Base-by-base conservation (phyloP, 2,329 filamentous ascomycete species). In the Aspergillus ustus region DNA sequence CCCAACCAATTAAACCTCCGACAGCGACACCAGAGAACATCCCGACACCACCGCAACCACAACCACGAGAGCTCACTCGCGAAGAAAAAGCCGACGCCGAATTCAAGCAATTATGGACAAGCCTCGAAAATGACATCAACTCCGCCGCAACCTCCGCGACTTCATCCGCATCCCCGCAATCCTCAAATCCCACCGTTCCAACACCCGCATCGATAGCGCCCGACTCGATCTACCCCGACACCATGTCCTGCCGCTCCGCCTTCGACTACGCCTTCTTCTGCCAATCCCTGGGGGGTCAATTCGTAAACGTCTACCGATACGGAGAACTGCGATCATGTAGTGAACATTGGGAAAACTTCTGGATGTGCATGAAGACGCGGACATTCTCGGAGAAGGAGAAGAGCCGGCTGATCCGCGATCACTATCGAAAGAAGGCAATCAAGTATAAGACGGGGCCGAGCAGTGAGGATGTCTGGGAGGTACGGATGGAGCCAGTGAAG, bases 191-290 rank as follows among this genome's bases (percentile, higher is more conserved):
- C 50, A 17, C 37, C 43, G 51, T 60, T 13, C 63, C 67, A 60
- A 53, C 54, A 17, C 66, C 69, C 40, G 68, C 68, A 40, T 74
- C 76, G 50, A 77, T 83, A 61, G 76, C 90, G 61, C 85, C 88
- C 67, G 87, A 91, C 66, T 86, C 88, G 65, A 83, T 92, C 54
- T 91, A 95, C 64, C 92, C 92, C 0, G 88, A 88, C 46, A 87
- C 84, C 56, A 95, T 98, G 89, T 93, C 90, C 72, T 98, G 95
- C 82, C 90, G 91, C 55, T 85, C 89, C 63, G 90, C 93, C 69
- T 98, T 99, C 80, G 95, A 99, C 81, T 85, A 88, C 66, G 93
- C 94, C 62, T 97, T 94, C 85, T 92, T 94, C 83, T 99, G 95
- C 84, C 91, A 95, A 75, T 92, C 90, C 0, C 83, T 97, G 8